A percentile compares a stretch with the other conserved stretches of the same genome.
phyloP scores from a whole-genome alignment of 1,139 yeast genomes.

The Protomyces inouyei region DNA sequence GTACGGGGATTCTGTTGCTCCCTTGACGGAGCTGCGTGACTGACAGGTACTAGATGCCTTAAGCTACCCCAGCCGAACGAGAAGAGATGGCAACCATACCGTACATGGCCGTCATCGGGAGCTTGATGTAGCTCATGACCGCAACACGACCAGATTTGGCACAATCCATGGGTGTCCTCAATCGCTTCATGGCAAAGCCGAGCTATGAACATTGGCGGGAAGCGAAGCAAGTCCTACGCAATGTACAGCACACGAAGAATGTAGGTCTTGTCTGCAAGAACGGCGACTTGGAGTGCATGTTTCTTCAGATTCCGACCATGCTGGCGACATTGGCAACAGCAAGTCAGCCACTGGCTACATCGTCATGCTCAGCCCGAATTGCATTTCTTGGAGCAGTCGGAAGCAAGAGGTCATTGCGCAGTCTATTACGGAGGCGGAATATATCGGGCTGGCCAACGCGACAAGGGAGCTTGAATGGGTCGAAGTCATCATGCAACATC shows the following conservation, averaged over 20 bases:
- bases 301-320: slow-evolving; percentile 29
- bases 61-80: too few relatives aligned
- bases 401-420: slow-evolving; percentile 28
- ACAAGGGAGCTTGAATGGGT: slow-evolving; percentile 33
- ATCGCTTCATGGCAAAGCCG: not conserved
- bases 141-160: not conserved
- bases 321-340: slow-evolving; percentile 7
- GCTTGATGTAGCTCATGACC: not conserved
- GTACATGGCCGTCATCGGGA: not conserved
- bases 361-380: slow-evolving; percentile 29
- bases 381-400: slow-evolving; percentile 33
- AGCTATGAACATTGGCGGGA: slow-evolving; percentile 25
- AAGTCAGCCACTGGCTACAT: slow-evolving; percentile 32
- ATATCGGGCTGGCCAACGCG: slow-evolving; percentile 32
- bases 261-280: too few relatives aligned
- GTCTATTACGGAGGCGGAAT: slow-evolving; percentile 34
- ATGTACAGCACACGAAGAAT: too few relatives aligned
- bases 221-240: slow-evolving; percentile 11
- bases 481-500: slow-evolving; percentile 2
- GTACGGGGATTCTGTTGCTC: too few relatives aligned
- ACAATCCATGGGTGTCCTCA: not conserved
- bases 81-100: not conserved
- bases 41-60: too few relatives aligned
- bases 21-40: too few relatives aligned
- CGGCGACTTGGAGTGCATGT: too few relatives aligned